Evolutionary conservation across 148 eudicot genomes (phyloP).

Genomic region (Mesembryanthemum crystallinum): DNA sequence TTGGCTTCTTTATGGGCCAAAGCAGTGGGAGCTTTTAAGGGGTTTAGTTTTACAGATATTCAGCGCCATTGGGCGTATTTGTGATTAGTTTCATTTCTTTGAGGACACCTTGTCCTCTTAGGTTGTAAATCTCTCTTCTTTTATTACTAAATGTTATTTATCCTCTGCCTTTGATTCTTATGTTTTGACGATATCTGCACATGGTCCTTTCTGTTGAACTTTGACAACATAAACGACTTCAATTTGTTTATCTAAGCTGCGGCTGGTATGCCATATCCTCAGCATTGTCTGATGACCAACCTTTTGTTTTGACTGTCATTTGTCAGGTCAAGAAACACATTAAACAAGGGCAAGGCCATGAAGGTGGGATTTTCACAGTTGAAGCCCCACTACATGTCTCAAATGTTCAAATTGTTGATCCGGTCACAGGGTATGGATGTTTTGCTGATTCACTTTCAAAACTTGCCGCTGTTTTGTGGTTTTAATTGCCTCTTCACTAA

Average conservation of each 20-base stretch:
- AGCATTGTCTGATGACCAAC: background rate
- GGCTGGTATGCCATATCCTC: background rate
- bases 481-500: background rate
- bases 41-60: no score
- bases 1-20: no score
- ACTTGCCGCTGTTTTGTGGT: background rate
- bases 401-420: slow-evolving; percentile 89
- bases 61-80: no score
- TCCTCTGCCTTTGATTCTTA: no score
- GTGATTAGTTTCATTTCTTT: no score
- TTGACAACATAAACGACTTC: no score
- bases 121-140: no score
- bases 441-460: slow-evolving; percentile 5
- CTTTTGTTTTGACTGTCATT: background rate
- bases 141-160: no score
- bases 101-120: no score
- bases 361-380: slow-evolving; percentile 91
- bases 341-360: slow-evolving; percentile 97
- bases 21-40: no score
- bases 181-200: background rate
- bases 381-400: slow-evolving; percentile 98
- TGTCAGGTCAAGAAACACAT: slow-evolving; percentile 91
- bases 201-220: no score
- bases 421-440: slow-evolving; percentile 66
- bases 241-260: background rate